Percentiles rank a stretch among this genome's conserved stretches.
These are phyloP conservation scores for Rosellinia necatrix DNA, from an alignment of 2,329 filamentous ascomycete genomes.

Conservation along the genomic window DNA sequence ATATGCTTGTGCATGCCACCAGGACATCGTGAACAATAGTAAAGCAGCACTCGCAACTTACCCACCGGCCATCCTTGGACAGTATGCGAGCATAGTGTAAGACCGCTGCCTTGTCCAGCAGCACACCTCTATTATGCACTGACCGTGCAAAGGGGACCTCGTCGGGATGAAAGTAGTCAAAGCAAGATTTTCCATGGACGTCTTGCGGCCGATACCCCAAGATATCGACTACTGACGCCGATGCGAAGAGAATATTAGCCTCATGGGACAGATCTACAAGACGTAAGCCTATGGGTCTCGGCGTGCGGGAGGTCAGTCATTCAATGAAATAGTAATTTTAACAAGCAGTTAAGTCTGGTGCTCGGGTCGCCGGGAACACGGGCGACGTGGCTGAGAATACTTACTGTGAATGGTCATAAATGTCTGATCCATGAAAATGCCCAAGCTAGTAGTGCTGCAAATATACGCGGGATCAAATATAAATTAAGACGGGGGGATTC, in stretches of 20 bases:
- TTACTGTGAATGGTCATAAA: slow-evolving; percentile 91
- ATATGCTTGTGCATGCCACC: slow-evolving; percentile 82
- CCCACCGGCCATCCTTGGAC: slow-evolving; percentile 70
- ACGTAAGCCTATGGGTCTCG: slow-evolving; percentile 25
- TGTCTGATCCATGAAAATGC: slow-evolving; percentile 72
- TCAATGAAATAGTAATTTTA: neutral
- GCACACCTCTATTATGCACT: slow-evolving; percentile 73
- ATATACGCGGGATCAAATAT: slow-evolving; percentile 31
- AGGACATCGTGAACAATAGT: slow-evolving; percentile 87
- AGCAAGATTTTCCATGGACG: slow-evolving; percentile 75
- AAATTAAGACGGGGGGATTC: slow-evolving; percentile 26
- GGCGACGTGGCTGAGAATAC: too few species aligned
- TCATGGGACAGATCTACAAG: slow-evolving; percentile 71
- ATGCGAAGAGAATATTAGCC: slow-evolving; percentile 81
- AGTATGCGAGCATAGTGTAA: slow-evolving; percentile 78
- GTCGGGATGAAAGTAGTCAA: slow-evolving; percentile 84
- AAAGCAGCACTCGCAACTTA: slow-evolving; percentile 87
- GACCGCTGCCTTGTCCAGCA: slow-evolving; percentile 82
- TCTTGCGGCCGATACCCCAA: slow-evolving; percentile 75
- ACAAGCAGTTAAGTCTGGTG: neutral
- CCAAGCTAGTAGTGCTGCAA: slow-evolving; percentile 32
- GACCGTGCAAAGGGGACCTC: slow-evolving; percentile 76
- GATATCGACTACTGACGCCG: slow-evolving; percentile 78
- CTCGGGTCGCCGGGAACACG: too few species aligned
- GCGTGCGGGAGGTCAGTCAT: neutral